A percentile compares a stretch with the other conserved stretches of the same genome.
These are phyloP conservation scores for Catunica adiposa DNA, from an alignment of 2,329 filamentous ascomycete genomes.

Conservation along the genomic window DNA sequence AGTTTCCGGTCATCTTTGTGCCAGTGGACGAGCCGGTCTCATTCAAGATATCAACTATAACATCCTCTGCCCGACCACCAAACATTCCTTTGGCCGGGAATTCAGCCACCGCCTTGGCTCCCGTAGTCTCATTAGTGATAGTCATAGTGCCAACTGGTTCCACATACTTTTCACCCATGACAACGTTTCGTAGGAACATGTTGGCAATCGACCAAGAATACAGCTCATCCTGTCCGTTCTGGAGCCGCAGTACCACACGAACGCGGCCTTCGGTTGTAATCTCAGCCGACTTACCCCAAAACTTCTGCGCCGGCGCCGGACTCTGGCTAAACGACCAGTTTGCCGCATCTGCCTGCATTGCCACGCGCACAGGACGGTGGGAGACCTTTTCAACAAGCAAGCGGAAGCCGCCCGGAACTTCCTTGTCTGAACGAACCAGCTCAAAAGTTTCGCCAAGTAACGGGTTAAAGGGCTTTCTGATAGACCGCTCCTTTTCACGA, in stretches of 20 bases:
- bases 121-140: constrained; percentile 66
- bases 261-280: constrained; percentile 83
- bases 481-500: constrained; percentile 75
- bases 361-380: constrained; percentile 80
- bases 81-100: constrained; percentile 97
- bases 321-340: constrained; percentile 79
- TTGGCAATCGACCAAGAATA: constrained; percentile 84
- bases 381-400: constrained; percentile 91
- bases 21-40: constrained; percentile 48
- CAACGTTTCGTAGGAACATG: constrained; percentile 85
- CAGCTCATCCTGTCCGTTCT: constrained; percentile 55
- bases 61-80: constrained; percentile 81
- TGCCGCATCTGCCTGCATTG: constrained; percentile 77
- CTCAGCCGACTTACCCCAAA: constrained; percentile 95
- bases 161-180: constrained; percentile 95
- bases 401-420: constrained; percentile 57
- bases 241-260: constrained; percentile 51
- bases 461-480: constrained; percentile 94
- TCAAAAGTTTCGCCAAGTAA: constrained; percentile 94
- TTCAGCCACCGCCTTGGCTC: constrained; percentile 67
- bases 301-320: constrained; percentile 82
- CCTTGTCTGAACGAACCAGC: constrained; percentile 68
- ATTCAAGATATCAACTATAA: constrained; percentile 58
- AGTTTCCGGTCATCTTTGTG: constrained; percentile 60
- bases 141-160: constrained; percentile 87